Evolutionary conservation across 495 filamentous ascomycete species (phyloP), one percentile per base, ranked within the genome.

Genomic region (Penicillium antarcticum): DNA sequence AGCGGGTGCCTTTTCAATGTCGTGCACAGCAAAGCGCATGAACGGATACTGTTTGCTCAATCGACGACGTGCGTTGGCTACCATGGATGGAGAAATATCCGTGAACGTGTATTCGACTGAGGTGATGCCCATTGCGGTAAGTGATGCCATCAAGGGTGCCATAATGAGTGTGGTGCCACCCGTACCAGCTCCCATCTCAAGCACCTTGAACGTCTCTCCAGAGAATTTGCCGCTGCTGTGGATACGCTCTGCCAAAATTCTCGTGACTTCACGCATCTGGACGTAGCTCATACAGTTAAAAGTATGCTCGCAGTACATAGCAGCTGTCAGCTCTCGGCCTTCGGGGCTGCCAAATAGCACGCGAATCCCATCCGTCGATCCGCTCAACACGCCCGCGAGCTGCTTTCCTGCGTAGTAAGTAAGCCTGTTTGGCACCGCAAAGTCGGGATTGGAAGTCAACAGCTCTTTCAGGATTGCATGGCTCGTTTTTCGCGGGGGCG

Each of bases 61-160:
- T 17, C 62, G 63, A n/a, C 58, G 58, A 7, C 68, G 51, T 0
- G 74, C 74, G 2, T 60, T 61, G 0, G 74, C 70, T 0, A 81
- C 62, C 12, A 81, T 57, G 0, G 76, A 74, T 0, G 66, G 48
- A 0, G 75, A 68, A 5, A 80, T 55, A 33, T 81, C 78, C 0
- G 71, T 81, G 37, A 77, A 71, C 0, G 72, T 80, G 35, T 81
- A 83, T 36, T 77, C 66, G 2, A 82, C 63, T n/a, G n/a, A n/a
- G 1, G 70, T 61, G 2, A 74, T 46, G 9, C 56, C 56, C 2
- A 74, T n/a, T n/a, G n/a, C n/a, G n/a, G n/a, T n/a, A n/a, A n/a
- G 58, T 0, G 57, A 53, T 2, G 72, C 67, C 11, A 80, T 51
- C 3, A 62, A 41, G 0, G 71, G 63, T 1, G 63, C 52, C 14